A percentile compares a stretch with the other conserved stretches of the same genome.
Evolutionary conservation across 345 rosid species (phyloP).

Genomic region (Nephelium lappaceum): DNA sequence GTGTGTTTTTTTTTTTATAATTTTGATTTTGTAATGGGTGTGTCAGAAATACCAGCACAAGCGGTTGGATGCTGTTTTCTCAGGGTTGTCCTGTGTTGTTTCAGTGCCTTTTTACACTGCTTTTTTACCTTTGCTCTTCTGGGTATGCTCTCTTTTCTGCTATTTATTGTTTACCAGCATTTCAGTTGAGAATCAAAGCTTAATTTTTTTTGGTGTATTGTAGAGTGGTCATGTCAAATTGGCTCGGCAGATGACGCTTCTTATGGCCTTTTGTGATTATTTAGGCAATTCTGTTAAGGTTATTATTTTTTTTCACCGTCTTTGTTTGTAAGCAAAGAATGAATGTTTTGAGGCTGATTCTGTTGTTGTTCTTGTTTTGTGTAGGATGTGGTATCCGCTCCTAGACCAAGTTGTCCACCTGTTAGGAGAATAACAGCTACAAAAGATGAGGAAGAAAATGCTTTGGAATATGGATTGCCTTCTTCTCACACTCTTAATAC

Average conservation of each 20-base stretch:
- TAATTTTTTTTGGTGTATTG: conserved; percentile 23
- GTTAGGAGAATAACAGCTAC: conserved; percentile 85
- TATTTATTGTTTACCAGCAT: background rate
- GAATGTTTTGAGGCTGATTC: background rate
- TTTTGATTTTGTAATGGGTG: background rate
- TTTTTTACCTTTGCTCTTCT: conserved; percentile 93
- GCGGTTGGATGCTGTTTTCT: conserved; percentile 76
- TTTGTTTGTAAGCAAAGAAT: conserved; percentile 12
- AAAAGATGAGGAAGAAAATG: conserved; percentile 94
- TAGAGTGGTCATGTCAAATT: conserved; percentile 97
- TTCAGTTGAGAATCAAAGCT: conserved; percentile 7
- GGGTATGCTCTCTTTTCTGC: conserved; percentile 56
- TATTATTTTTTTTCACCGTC: background rate
- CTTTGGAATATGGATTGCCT: conserved; percentile 97
- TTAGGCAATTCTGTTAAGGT: conserved; percentile 89
- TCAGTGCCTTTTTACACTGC: conserved; percentile 98
- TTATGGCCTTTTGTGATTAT: conserved; percentile 97
- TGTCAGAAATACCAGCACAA: conserved; percentile 67
- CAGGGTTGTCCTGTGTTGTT: conserved; percentile 85
- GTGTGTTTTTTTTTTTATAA: background rate
- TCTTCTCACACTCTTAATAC: conserved; percentile 98
- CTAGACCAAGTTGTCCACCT: conserved; percentile 93
- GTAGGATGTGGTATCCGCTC: conserved; percentile 95
- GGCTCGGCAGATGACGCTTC: conserved; percentile 96
- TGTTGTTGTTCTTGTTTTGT: conserved; percentile 19